A percentile compares a stretch with the other conserved stretches of the same genome.
Conservation (phyloP, 2,329 filamentous ascomycete species). For the Ascochyta lentis region DNA sequence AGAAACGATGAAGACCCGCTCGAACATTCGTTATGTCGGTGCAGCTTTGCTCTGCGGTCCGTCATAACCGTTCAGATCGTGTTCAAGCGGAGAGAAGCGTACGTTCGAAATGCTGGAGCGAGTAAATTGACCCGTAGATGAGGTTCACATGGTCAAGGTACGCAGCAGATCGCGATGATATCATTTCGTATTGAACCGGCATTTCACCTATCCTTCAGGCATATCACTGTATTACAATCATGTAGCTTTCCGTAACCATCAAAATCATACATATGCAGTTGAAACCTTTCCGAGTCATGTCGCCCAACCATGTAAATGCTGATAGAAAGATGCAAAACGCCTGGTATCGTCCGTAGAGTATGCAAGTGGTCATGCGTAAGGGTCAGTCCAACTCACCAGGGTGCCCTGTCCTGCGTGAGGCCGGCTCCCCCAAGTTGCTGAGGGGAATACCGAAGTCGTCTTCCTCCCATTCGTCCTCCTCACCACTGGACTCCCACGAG, state of each 20-base stretch:
- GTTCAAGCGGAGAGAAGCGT: not conserved
- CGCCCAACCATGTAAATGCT: constrained; percentile 33
- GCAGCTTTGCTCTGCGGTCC: not conserved
- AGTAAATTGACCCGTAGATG: not conserved
- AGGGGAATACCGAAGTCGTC: constrained; percentile 65
- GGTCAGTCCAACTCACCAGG: constrained; percentile 39
- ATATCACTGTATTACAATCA: constrained; percentile 26
- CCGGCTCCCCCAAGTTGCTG: constrained; percentile 34
- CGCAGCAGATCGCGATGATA: not conserved
- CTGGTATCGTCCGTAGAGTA: constrained; percentile 27
- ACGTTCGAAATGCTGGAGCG: not conserved
- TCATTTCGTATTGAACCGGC: constrained; percentile 2
- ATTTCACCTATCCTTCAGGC: not conserved
- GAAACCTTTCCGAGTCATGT: constrained; percentile 21
- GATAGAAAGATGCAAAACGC: constrained; percentile 24
- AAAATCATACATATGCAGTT: constrained; percentile 23
- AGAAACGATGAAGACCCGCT: not conserved
- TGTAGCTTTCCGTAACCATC: constrained; percentile 20
- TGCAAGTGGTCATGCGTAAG: constrained; percentile 19
- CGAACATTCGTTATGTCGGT: not conserved
- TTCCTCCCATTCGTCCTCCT: constrained; percentile 60
- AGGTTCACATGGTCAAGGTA: not conserved
- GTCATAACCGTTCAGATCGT: not conserved
- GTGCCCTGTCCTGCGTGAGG: constrained; percentile 28
- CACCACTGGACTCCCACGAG: constrained; percentile 68